Conservation (phyloP, 2,329 filamentous ascomycete species). For the Alternaria longipes region DNA sequence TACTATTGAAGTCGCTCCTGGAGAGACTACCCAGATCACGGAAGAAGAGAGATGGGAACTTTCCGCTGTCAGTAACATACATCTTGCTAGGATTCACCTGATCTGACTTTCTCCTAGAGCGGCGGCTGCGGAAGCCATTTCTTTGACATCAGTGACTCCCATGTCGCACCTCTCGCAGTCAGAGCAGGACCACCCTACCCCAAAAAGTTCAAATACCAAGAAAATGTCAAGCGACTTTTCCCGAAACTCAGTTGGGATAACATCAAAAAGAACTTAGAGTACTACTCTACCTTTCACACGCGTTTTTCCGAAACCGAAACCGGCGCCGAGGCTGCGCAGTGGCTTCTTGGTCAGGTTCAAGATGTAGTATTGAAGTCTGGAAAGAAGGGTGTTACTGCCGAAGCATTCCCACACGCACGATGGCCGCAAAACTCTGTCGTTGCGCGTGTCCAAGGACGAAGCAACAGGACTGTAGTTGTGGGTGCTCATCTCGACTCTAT, state of each 20-base stretch:
- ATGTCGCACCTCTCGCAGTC: slow-evolving; percentile 25
- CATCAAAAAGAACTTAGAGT: slow-evolving; percentile 6
- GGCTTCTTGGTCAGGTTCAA: slow-evolving; percentile 79
- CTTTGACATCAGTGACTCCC: slow-evolving; percentile 36
- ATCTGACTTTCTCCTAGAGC: not conserved
- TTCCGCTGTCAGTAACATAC: slow-evolving; percentile 15
- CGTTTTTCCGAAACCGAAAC: slow-evolving; percentile 34
- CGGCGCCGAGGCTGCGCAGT: slow-evolving; percentile 83
- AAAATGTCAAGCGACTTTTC: not conserved
- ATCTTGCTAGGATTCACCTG: not conserved
- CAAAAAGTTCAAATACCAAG: slow-evolving; percentile 3
- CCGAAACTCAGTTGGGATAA: slow-evolving; percentile 15
- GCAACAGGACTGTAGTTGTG: slow-evolving; percentile 82
- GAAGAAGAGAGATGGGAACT: slow-evolving; percentile 28
- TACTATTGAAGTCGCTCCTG: slow-evolving; percentile 25
- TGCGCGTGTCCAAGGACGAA: slow-evolving; percentile 84
- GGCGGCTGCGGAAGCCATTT: slow-evolving; percentile 26
- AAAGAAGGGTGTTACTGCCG: not conserved
- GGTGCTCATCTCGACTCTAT: slow-evolving; percentile 75
- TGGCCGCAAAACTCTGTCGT: slow-evolving; percentile 80
- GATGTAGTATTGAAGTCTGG: slow-evolving; percentile 72
- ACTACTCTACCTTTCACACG: slow-evolving; percentile 34
- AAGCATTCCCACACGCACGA: not conserved
- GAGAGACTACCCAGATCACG: slow-evolving; percentile 25
- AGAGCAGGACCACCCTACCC: slow-evolving; percentile 33